Evolutionary conservation across 192 early-diverging fungal species (phyloP).

Genomic region (Gryganskiella cystojenkinii): DNA sequence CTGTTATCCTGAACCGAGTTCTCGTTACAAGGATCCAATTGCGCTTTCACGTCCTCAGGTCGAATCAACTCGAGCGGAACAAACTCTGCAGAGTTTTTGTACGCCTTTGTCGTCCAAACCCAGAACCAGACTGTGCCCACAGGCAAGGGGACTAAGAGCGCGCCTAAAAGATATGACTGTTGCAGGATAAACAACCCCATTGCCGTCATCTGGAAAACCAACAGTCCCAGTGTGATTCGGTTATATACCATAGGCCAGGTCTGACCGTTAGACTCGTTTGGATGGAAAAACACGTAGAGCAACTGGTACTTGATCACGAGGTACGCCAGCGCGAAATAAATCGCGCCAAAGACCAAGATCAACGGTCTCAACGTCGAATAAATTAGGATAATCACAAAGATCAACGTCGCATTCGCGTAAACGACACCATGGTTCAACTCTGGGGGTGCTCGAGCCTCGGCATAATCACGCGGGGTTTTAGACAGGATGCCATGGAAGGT

Average conservation of each 20-base stretch:
- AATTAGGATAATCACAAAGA: slow-evolving; percentile 78
- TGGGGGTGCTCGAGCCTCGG: slow-evolving; percentile 76
- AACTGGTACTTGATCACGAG: slow-evolving; percentile 81
- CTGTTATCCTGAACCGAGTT: neutral
- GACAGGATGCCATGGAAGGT: slow-evolving; percentile 68
- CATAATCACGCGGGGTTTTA: slow-evolving; percentile 84
- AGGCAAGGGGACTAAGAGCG: slow-evolving; percentile 55
- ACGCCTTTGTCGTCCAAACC: slow-evolving; percentile 54
- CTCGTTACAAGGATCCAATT: neutral
- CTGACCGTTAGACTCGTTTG: slow-evolving; percentile 76
- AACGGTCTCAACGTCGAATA: slow-evolving; percentile 83
- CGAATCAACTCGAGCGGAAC: slow-evolving; percentile 61
- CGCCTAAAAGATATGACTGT: slow-evolving; percentile 56
- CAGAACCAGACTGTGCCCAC: slow-evolving; percentile 60
- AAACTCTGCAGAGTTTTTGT: slow-evolving; percentile 51
- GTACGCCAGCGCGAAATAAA: slow-evolving; percentile 75
- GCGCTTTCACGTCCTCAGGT: slow-evolving; percentile 8
- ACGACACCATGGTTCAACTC: slow-evolving; percentile 76
- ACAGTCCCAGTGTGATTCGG: slow-evolving; percentile 70
- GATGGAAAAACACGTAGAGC: slow-evolving; percentile 81
- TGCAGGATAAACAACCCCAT: slow-evolving; percentile 71
- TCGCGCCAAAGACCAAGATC: slow-evolving; percentile 74
- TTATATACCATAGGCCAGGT: slow-evolving; percentile 81
- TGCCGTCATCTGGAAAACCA: slow-evolving; percentile 75
- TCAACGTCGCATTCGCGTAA: slow-evolving; percentile 76